A percentile compares a stretch with the other conserved stretches of the same genome.
Evolutionary conservation across 208 protist species (phyloP).

Genomic region (Leishmania aethiopica): DNA sequence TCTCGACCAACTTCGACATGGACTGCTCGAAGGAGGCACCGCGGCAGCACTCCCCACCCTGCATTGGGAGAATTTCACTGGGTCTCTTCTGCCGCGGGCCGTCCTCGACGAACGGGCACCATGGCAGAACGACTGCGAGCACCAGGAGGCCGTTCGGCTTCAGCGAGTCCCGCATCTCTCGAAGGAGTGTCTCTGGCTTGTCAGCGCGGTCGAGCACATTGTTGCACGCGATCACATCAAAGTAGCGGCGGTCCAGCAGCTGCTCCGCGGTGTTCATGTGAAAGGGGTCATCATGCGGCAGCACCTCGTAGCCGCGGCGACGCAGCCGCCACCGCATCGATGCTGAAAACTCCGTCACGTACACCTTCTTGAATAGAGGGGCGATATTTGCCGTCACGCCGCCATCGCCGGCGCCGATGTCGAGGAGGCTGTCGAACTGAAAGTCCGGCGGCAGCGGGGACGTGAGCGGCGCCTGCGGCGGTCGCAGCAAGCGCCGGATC

Average conservation of each 20-base stretch:
- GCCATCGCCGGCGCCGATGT: conserved; percentile 85
- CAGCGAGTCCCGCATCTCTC: conserved; percentile 66
- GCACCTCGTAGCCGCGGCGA: conserved; percentile 69
- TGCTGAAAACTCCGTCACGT: conserved; percentile 69
- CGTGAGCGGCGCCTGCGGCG: conserved; percentile 7
- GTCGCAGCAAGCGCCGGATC: conserved; percentile 51
- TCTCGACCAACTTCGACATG: conserved; percentile 63
- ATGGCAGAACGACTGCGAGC: conserved; percentile 85
- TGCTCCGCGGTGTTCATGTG: conserved; percentile 1
- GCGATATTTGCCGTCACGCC: conserved; percentile 66
- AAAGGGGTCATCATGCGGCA: conserved; percentile 61
- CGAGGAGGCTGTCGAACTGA: conserved; percentile 24
- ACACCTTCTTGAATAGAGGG: conserved; percentile 59
- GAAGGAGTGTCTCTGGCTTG: conserved; percentile 61
- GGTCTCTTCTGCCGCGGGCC: conserved; percentile 55
- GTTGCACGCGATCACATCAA: conserved; percentile 77
- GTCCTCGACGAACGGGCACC: conserved; percentile 89
- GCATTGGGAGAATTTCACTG: conserved; percentile 73
- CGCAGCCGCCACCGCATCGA: conserved; percentile 85
- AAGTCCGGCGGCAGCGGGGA: conserved; percentile 15
- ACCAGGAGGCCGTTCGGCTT: conserved; percentile 58
- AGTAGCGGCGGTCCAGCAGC: conserved; percentile 38
- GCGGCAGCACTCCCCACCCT: conserved; percentile 74
- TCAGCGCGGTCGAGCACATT: conserved; percentile 89
- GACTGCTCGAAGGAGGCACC: conserved; percentile 78